Percentiles rank a stretch among this genome's conserved stretches.
Conservation (phyloP, 2,329 filamentous ascomycete species). For the Apiospora phragmitis region DNA sequence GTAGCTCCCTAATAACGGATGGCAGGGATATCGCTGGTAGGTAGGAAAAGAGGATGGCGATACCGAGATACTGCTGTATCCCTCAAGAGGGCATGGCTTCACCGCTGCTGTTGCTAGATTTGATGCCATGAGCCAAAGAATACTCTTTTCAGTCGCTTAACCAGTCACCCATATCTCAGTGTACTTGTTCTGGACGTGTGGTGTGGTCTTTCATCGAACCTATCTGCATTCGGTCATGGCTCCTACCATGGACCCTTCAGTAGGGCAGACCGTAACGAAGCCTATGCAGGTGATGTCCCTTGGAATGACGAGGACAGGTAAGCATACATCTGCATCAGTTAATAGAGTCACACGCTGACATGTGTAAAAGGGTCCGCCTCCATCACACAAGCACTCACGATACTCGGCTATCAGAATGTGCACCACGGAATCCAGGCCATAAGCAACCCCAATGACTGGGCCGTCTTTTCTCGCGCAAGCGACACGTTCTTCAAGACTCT, state of each 20-base stretch:
- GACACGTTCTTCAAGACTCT: not conserved
- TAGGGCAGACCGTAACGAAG: not conserved
- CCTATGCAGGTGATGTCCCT: conserved; percentile 1
- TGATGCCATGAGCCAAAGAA: not conserved
- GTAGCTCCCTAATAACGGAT: not conserved
- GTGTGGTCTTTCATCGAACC: not conserved
- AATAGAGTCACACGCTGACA: not conserved
- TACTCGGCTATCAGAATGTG: not conserved
- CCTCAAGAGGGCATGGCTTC: not conserved
- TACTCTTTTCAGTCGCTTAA: not conserved
- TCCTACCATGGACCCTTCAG: not conserved
- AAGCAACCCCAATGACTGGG: not conserved
- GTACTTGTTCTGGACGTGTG: not conserved
- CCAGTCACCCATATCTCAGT: not conserved
- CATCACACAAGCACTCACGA: not conserved
- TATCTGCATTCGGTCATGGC: not conserved
- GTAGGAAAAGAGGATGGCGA: not conserved
- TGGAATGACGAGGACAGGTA: not conserved
- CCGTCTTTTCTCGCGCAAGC: not conserved
- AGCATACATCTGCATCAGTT: not conserved
- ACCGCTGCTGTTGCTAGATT: not conserved
- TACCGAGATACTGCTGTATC: not conserved
- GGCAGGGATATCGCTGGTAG: not conserved
- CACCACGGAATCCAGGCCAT: not conserved
- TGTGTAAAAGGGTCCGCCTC: not conserved